Evolutionary conservation across 371 early-diverging fungal species (phyloP).

Genomic region (Dentiscutata heterogama): DNA sequence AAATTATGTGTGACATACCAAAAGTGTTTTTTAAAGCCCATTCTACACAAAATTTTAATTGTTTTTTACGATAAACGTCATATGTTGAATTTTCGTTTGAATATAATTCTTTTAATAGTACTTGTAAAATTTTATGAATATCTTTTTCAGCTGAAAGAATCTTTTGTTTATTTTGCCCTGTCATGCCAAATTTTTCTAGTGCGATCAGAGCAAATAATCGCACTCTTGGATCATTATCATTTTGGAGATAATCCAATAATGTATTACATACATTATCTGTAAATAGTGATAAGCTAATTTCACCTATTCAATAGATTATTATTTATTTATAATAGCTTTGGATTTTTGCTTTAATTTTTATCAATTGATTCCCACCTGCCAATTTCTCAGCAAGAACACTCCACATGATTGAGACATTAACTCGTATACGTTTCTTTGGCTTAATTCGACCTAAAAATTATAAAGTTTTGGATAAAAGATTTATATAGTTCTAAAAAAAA

Average conservation of each 20-base stretch:
- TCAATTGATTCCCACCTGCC: neutral
- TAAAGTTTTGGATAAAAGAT: neutral
- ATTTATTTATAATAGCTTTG: neutral
- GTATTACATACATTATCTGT: conserved; percentile 37
- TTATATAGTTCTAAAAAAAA: too few relatives aligned
- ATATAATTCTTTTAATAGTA: conserved; percentile 24
- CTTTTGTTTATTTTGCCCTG: conserved; percentile 44
- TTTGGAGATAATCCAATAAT: conserved; percentile 36
- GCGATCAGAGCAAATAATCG: conserved; percentile 56
- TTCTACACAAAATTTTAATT: conserved; percentile 42
- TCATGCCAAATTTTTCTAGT: conserved; percentile 55
- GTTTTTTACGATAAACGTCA: conserved; percentile 27
- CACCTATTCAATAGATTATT: neutral
- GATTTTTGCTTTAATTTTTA: neutral
- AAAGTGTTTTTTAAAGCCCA: conserved; percentile 42
- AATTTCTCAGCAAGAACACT: conserved; percentile 40
- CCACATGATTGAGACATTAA: conserved; percentile 39
- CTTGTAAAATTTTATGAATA: conserved; percentile 29
- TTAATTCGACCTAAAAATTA: conserved; percentile 13
- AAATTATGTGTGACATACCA: conserved; percentile 1
- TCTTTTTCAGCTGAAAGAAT: conserved; percentile 23
- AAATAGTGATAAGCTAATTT: conserved; percentile 39
- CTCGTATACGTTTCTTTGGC: conserved; percentile 29
- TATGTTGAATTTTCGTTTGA: neutral
- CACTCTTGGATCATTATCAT: conserved; percentile 50